Evolutionary conservation across 192 early-diverging fungal species (phyloP).

Genomic region (Lunasporangiospora selenospora): DNA sequence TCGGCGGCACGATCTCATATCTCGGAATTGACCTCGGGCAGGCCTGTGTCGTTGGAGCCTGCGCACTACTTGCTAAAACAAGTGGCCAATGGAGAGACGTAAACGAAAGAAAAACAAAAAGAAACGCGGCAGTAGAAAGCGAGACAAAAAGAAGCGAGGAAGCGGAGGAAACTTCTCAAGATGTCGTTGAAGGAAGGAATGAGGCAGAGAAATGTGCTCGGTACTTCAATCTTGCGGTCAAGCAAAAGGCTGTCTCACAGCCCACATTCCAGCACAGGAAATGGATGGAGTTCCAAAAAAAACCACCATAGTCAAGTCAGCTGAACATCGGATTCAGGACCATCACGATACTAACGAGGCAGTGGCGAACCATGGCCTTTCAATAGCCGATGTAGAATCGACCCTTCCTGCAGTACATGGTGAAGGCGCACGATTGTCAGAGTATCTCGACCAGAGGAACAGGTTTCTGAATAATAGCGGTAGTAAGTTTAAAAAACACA

Average conservation of each 20-base stretch:
- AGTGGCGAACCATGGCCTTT: too few relatives aligned
- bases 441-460: not conserved
- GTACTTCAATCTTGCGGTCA: conserved; percentile 11
- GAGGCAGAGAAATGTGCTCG: not conserved
- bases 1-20: conserved; percentile 1
- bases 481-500: conserved; percentile 4
- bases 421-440: not conserved
- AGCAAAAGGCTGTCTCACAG: conserved; percentile 17
- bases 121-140: too few relatives aligned
- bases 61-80: too few relatives aligned
- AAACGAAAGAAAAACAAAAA: too few relatives aligned
- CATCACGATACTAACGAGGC: too few relatives aligned
- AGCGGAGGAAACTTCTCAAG: too few relatives aligned
- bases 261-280: conserved; percentile 7
- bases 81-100: too few relatives aligned
- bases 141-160: too few relatives aligned
- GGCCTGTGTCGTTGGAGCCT: conserved; percentile 8
- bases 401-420: conserved; percentile 4
- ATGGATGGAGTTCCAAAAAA: conserved; percentile 8
- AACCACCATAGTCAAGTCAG: too few relatives aligned
- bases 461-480: not conserved
- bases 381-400: conserved; percentile 2
- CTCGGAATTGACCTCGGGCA: conserved; percentile 13
- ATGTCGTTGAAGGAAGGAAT: not conserved
- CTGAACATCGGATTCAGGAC: too few relatives aligned